phyloP scores from a whole-genome alignment of 2,329 filamentous ascomycete species.

The Xylariaceae sp. region DNA sequence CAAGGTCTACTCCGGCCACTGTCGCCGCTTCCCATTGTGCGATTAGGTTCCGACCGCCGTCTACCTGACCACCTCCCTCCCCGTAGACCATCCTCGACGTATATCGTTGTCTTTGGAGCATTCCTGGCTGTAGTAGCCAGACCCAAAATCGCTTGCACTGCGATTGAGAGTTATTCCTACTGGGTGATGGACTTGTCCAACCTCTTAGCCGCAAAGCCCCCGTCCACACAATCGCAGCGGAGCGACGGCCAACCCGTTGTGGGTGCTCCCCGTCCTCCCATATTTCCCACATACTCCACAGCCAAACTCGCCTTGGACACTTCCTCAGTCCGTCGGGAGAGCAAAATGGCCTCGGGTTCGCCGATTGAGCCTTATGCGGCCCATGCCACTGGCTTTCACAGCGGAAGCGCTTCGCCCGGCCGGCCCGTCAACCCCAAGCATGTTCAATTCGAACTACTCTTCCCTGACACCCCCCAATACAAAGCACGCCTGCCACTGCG shows the following conservation, averaged over 20 bases:
- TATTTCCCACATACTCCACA: conserved; percentile 16
- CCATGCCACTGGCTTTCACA: conserved; percentile 38
- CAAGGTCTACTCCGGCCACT: conserved; percentile 8
- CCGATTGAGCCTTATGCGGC: conserved; percentile 37
- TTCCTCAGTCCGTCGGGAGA: conserved; percentile 22
- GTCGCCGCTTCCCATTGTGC: conserved; percentile 20
- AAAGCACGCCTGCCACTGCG: conserved; percentile 78
- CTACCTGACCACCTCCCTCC: conserved; percentile 6
- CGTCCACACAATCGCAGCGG: conserved; percentile 18
- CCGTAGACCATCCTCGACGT: not conserved
- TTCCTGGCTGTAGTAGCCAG: conserved; percentile 11
- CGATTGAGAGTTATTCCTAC: conserved; percentile 13
- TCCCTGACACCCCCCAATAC: conserved; percentile 64
- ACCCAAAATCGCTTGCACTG: conserved; percentile 10
- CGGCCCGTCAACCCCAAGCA: conserved; percentile 60
- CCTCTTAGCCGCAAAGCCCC: conserved; percentile 27
- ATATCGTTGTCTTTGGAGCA: conserved; percentile 7
- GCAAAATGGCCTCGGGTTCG: conserved; percentile 47
- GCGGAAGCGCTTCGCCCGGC: conserved; percentile 46
- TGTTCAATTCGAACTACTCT: conserved; percentile 75
- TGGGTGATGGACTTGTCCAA: conserved; percentile 33
- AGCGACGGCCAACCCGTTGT: conserved; percentile 21
- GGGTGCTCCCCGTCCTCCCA: conserved; percentile 28
- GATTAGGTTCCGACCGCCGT: conserved; percentile 26
- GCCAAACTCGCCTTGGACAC: conserved; percentile 26